Base-by-base conservation (phyloP, 106 monocot genomes). In the Phalaenopsis aphrodite region DNA sequence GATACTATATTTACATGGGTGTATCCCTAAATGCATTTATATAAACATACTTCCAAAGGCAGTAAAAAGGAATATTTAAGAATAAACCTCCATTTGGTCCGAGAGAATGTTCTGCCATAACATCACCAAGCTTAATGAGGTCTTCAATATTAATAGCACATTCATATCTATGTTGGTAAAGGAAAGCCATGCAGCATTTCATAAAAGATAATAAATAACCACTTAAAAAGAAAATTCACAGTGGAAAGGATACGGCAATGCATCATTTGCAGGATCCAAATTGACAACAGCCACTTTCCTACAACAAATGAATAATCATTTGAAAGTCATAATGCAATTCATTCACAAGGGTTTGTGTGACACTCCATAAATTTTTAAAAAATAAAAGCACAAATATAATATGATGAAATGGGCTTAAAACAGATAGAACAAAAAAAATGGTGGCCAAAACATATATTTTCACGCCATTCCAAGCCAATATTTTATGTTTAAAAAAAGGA, bases 71-170 rank as follows among this genome's bases (percentile, higher is more conserved):
- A 65, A 23, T 24, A 65, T 65, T 65, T 65, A 65, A 65, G 5
- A 23, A 23, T 24, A 77, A 58, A 96, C 96, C 97, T 97, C 97
- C 97, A 90, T 97, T 97, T 67, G 97, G 97, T n/a, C 97, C 97
- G 86, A 97, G 94, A 61, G 87, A 89, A 85, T 94, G 94, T 77
- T 94, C 90, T 42, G 81, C 73, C 94, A 94, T 97, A 56, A 90
- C 97, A 87, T 94, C 94, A 79, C 89, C 88, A 16, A 94, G 92
- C 80, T 94, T 97, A 81, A 94, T 84, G 16, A 97, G 89, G 80
- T 94, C 92, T 71, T 97, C 97, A 37, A 97, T 89, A 71, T 94
- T 97, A 42, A 92, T 88, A 45, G 90, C 97, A 81, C 96, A 97
- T 41, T 97, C 94, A 83, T 97, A 96, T 83, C 96, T 96, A 85